Conservation (phyloP, 75 land plant species). For the Ceratopteris richardii region DNA sequence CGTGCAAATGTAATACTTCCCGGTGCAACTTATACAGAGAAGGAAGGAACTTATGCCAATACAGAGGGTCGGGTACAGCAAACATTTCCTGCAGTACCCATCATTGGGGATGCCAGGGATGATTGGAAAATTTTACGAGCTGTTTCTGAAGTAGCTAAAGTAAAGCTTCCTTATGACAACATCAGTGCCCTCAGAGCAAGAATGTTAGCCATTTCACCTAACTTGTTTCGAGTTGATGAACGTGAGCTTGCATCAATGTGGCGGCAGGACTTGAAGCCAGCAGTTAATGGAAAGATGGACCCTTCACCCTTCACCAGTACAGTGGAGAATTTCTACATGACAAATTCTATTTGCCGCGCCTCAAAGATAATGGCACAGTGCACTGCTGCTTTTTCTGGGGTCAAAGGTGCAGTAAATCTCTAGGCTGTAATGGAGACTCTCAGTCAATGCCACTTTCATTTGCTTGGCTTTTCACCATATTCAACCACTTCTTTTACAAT, state of each 20-base stretch:
- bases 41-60: constrained; percentile 94
- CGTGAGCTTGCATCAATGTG: constrained; percentile 47
- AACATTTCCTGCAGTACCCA: constrained; percentile 88
- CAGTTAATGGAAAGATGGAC: constrained; percentile 21
- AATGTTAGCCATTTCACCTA: constrained; percentile 76
- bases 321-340: constrained; percentile 94
- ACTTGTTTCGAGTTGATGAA: constrained; percentile 69
- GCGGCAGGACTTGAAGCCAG: constrained; percentile 42
- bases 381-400: constrained; percentile 38
- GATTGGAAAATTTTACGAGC: constrained; percentile 97
- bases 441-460: too few relatives aligned
- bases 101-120: constrained; percentile 95
- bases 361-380: constrained; percentile 98
- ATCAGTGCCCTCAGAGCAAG: constrained; percentile 59
- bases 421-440: too few relatives aligned
- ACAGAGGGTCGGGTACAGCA: constrained; percentile 85
- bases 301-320: constrained; percentile 33
- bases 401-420: background rate
- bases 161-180: constrained; percentile 62
- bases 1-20: constrained; percentile 92
- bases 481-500: too few relatives aligned
- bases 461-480: too few relatives aligned
- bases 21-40: constrained; percentile 79
- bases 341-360: constrained; percentile 82
- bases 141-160: constrained; percentile 81